Evolutionary conservation across 495 filamentous ascomycete genomes (phyloP).

Genomic region (Barbatosphaeria neglecta): DNA sequence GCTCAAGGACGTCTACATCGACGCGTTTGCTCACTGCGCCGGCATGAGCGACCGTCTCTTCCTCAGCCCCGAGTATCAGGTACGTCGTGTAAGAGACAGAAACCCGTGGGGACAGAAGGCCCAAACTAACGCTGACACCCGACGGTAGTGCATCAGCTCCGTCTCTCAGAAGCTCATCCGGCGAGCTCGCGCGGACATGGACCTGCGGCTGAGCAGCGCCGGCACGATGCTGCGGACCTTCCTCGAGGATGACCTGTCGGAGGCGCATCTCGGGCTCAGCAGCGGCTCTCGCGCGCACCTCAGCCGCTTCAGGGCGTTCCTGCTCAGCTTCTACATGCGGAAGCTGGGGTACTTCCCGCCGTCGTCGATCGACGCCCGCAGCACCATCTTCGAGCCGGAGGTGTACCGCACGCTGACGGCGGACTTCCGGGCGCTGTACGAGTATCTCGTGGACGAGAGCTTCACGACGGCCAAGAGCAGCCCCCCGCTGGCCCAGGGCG

Average conservation of each 20-base stretch:
- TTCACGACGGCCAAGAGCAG: conserved; percentile 27
- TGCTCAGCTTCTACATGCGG: conserved; percentile 45
- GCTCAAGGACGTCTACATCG: conserved; percentile 44
- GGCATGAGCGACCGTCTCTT: conserved; percentile 50
- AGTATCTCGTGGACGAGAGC: conserved; percentile 45
- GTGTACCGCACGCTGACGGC: conserved; percentile 43
- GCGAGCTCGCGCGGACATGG: conserved; percentile 50
- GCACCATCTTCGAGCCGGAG: conserved; percentile 35
- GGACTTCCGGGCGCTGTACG: conserved; percentile 52
- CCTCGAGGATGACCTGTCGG: conserved; percentile 48
- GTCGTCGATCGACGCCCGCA: conserved; percentile 14
- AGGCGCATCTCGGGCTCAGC: conserved; percentile 42
- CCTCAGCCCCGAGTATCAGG: conserved; percentile 42
- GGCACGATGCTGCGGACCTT: conserved; percentile 40
- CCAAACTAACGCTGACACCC: conserved; percentile 8
- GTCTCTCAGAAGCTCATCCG: conserved; percentile 48
- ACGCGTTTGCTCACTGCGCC: conserved; percentile 55
- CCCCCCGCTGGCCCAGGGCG: conserved; percentile 35
- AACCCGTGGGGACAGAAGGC: too few relatives aligned
- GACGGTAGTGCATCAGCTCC: conserved; percentile 36
- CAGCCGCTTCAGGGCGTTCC: conserved; percentile 49
- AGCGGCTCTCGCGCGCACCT: conserved; percentile 43
- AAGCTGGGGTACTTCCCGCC: conserved; percentile 59
- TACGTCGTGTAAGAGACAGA: too few relatives aligned
- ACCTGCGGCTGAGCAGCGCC: conserved; percentile 39